phyloP scores from a whole-genome alignment of 345 rosid genomes.

The Rhodamnia argentea region DNA sequence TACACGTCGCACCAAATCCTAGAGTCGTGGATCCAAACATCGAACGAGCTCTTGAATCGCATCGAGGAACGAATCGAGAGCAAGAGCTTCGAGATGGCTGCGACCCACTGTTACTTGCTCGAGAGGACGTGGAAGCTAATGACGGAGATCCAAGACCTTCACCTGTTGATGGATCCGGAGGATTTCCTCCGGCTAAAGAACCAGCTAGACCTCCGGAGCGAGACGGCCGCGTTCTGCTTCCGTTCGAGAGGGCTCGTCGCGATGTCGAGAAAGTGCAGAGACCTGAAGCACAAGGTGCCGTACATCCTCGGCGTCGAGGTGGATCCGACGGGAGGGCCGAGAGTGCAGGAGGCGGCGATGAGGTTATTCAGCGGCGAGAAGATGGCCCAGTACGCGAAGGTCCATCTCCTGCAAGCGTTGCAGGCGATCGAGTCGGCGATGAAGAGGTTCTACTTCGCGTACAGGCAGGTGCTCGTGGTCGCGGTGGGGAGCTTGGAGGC shows the following conservation, averaged over 20 bases:
- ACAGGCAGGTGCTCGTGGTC: conserved; percentile 57
- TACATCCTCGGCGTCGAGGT: conserved; percentile 62
- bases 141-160: conserved; percentile 22
- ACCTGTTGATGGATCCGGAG: conserved; percentile 33
- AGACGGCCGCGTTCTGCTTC: conserved; percentile 34
- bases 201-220: conserved; percentile 13
- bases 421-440: conserved; percentile 71
- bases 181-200: conserved; percentile 29
- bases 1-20: conserved; percentile 68
- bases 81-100: conserved; percentile 9
- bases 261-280: conserved; percentile 45
- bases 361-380: conserved; percentile 33
- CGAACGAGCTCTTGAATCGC: conserved; percentile 37
- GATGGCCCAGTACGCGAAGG: conserved; percentile 38
- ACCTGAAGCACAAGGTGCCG: conserved; percentile 71
- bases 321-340: conserved; percentile 90
- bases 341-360: conserved; percentile 94
- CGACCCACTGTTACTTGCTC: conserved; percentile 19
- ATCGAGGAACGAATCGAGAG: conserved; percentile 15
- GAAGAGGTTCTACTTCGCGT: conserved; percentile 66
- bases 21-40: conserved; percentile 67
- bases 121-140: conserved; percentile 34
- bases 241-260: conserved; percentile 61
- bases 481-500: conserved; percentile 90
- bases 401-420: conserved; percentile 61